A percentile compares a stretch with the other conserved stretches of the same genome.
Evolutionary conservation across 2,329 filamentous ascomycete species (phyloP).

Genomic region (Colletotrichum sp.): DNA sequence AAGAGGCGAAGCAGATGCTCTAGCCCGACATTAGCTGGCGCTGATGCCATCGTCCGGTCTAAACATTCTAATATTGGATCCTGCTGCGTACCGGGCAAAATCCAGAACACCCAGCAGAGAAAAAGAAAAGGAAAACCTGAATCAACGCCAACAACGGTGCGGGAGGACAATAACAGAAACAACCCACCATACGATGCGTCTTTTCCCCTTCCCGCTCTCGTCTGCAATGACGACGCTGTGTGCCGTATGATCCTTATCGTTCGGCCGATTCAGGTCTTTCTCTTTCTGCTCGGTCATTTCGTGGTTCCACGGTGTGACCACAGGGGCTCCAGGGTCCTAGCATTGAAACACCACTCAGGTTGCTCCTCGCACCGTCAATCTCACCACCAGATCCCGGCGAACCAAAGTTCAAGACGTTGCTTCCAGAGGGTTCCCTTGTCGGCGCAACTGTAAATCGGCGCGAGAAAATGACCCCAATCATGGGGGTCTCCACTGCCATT

Average conservation of each 20-base stretch:
- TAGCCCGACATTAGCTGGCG: neutral
- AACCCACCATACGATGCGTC: neutral
- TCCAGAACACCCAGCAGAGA: neutral
- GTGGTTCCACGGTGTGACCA: conserved; percentile 5
- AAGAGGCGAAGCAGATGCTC: neutral
- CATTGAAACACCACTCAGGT: neutral
- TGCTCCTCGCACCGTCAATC: neutral
- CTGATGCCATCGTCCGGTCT: neutral
- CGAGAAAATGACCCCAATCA: conserved; percentile 15
- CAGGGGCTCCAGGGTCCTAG: neutral
- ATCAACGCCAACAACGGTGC: neutral
- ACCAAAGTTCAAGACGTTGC: neutral
- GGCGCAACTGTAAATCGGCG: neutral
- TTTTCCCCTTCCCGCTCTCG: neutral
- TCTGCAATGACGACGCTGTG: neutral
- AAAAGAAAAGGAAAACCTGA: neutral
- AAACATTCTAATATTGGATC: neutral
- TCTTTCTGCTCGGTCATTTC: conserved; percentile 9
- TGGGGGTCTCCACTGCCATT: conserved; percentile 15
- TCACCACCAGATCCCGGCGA: neutral
- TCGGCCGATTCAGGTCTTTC: conserved; percentile 7
- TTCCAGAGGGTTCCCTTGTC: neutral
- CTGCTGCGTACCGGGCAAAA: neutral
- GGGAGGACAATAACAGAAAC: neutral
- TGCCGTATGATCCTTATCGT: neutral